Base-by-base conservation (phyloP, 441 rosid genomes). In the Populus tomentosa region DNA sequence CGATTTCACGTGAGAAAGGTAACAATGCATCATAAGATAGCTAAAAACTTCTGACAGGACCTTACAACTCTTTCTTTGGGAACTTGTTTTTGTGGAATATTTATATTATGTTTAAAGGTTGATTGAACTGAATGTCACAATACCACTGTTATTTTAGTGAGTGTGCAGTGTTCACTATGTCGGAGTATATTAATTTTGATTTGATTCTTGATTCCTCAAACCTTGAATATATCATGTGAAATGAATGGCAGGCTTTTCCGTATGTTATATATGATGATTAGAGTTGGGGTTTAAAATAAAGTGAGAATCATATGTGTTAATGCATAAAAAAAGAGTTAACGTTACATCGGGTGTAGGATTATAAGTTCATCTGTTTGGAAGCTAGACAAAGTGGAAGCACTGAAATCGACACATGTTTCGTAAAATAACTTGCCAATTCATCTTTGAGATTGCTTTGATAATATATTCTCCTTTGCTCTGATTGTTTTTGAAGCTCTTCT, bases 1-100 rank as follows among this genome's bases (percentile, higher is more conserved):
- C 98, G 69, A 92, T 96, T 78, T 89, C 93, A 36, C 96, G 95
- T 33, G 96, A 90, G 82, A 86, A 72, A 84, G 92, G 91, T 6
- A 85, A 86, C 64, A 87, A 80, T 76, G 33, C 70, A 32, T 73
- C 36, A 28, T 40, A 62, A 62, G 30, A n/a, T 67, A 40, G 26
- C 24, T 74, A 53, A n/a, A 65, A 68, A 13, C 50, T 28, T 23
- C 26, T 42, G 23, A 32, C 53, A 56, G 59, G 68, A 50, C 18
- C 32, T 23, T 46, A 59, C 8, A 14, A 36, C 35, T 77, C 67
- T 21, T 33, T 62, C 7, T 63, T 21, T 21, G 24, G 33, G 65
- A 53, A 46, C 30, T 38, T 64, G 5, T 75, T 74, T 24, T 10
- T 3, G 20, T 56, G 38, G 30, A 30, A 13, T 71, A 14, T 71